A percentile compares a stretch with the other conserved stretches of the same genome.
phyloP scores from a whole-genome alignment of 371 early-diverging fungal genomes.

The Saksenaea vasiformis region DNA sequence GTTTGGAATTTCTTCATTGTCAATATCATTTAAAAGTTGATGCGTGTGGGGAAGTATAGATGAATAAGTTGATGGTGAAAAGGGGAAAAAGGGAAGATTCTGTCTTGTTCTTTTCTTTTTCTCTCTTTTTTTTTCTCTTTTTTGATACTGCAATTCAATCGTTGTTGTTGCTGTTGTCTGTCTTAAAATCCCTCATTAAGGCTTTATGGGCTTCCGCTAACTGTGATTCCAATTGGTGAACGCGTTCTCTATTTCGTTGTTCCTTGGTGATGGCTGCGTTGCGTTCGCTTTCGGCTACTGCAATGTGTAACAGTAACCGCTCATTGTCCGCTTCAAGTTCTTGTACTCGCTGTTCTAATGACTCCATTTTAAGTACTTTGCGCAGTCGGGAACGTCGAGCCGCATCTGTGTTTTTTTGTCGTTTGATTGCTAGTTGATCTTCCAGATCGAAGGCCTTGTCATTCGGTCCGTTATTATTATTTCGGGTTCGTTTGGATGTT shows the following conservation, averaged over 20 bases:
- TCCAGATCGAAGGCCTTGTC: slow-evolving; percentile 28
- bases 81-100: neutral
- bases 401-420: slow-evolving; percentile 83
- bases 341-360: slow-evolving; percentile 67
- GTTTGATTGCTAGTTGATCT: slow-evolving; percentile 61
- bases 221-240: neutral
- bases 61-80: neutral
- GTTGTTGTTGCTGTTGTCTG: neutral
- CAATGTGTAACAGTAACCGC: slow-evolving; percentile 40
- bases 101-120: neutral
- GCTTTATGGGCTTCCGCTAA: slow-evolving; percentile 8
- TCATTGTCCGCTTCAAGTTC: slow-evolving; percentile 72
- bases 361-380: slow-evolving; percentile 74
- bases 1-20: slow-evolving; percentile 1
- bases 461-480: neutral
- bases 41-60: neutral
- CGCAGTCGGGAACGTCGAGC: slow-evolving; percentile 84
- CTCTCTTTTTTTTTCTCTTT: neutral
- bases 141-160: neutral
- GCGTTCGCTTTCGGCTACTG: slow-evolving; percentile 14
- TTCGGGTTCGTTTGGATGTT: neutral
- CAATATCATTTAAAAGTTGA: neutral
- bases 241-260: neutral
- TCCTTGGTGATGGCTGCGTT: slow-evolving; percentile 4
- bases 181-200: neutral